A percentile compares a stretch with the other conserved stretches of the same genome.
phyloP scores from a whole-genome alignment of 306 rosid genomes.

The Cucumis melo region DNA sequence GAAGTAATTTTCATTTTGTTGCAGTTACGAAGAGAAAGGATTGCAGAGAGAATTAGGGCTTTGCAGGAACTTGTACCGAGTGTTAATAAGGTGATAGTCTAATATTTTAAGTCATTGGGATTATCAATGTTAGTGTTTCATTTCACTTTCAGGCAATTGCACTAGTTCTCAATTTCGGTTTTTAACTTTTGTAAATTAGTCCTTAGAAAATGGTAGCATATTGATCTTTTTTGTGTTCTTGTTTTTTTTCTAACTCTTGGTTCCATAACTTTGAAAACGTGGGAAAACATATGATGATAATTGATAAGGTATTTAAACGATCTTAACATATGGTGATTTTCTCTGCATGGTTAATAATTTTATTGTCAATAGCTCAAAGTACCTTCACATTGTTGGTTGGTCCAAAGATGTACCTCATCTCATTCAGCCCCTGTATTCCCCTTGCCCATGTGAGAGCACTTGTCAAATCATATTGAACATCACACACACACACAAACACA shows the following conservation, averaged over 20 bases:
- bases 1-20: slow-evolving; percentile 5
- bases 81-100: slow-evolving; percentile 64
- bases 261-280: neutral
- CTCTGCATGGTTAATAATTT: neutral
- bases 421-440: neutral
- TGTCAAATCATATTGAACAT: neutral
- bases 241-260: neutral
- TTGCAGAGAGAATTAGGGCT: slow-evolving; percentile 95
- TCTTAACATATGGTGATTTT: neutral
- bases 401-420: neutral
- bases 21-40: slow-evolving; percentile 95
- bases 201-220: neutral
- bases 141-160: neutral
- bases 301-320: neutral
- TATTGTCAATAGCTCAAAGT: neutral
- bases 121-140: neutral
- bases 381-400: neutral
- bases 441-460: neutral
- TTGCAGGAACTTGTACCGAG: slow-evolving; percentile 95
- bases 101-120: neutral
- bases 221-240: neutral
- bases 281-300: neutral
- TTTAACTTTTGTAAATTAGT: neutral
- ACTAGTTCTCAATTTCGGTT: neutral
- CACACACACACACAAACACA: neutral